phyloP scores from a whole-genome alignment of 2,329 filamentous ascomycete species.

The Leptographium procerum region DNA sequence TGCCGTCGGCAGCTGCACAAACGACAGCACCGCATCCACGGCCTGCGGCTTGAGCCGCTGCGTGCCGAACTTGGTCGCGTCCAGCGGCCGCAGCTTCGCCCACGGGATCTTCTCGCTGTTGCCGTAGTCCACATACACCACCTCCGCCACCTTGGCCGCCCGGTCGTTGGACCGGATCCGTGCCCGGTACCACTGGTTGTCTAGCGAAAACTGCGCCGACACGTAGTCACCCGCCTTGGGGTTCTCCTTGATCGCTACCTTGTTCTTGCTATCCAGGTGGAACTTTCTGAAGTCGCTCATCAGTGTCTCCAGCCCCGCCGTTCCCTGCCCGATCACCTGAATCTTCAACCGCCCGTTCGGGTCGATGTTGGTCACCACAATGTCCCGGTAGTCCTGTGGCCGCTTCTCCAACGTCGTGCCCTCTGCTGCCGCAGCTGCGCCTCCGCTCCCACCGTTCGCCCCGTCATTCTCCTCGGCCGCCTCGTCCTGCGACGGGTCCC shows the following conservation, averaged over 20 bases:
- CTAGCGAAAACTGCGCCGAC: constrained; percentile 78
- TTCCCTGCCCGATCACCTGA: constrained; percentile 80
- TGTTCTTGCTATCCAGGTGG: constrained; percentile 76
- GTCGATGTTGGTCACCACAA: constrained; percentile 85
- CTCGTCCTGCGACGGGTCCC: constrained; percentile 79
- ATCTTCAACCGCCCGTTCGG: constrained; percentile 74
- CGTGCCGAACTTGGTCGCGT: constrained; percentile 64
- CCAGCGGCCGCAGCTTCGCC: constrained; percentile 70
- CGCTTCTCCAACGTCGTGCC: constrained; percentile 50
- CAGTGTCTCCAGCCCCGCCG: constrained; percentile 70
- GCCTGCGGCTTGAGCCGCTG: constrained; percentile 83
- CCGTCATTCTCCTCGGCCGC: constrained; percentile 40
- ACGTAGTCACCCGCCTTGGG: constrained; percentile 90
- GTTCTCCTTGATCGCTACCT: constrained; percentile 56
- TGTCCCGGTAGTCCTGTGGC: constrained; percentile 76
- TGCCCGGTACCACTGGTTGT: constrained; percentile 90
- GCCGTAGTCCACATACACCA: constrained; percentile 92
- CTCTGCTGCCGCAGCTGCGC: constrained; percentile 38
- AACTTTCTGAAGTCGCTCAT: constrained; percentile 89
- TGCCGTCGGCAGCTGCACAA: constrained; percentile 70
- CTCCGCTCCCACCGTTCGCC: constrained; percentile 35
- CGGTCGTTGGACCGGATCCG: constrained; percentile 88
- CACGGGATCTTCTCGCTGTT: constrained; percentile 86
- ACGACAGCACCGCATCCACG: constrained; percentile 73
- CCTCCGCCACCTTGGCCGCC: constrained; percentile 74